Evolutionary conservation across 2,329 filamentous ascomycete species (phyloP), one percentile per base, ranked within the genome.

Genomic region (Arthrobotrys entomopaga): DNA sequence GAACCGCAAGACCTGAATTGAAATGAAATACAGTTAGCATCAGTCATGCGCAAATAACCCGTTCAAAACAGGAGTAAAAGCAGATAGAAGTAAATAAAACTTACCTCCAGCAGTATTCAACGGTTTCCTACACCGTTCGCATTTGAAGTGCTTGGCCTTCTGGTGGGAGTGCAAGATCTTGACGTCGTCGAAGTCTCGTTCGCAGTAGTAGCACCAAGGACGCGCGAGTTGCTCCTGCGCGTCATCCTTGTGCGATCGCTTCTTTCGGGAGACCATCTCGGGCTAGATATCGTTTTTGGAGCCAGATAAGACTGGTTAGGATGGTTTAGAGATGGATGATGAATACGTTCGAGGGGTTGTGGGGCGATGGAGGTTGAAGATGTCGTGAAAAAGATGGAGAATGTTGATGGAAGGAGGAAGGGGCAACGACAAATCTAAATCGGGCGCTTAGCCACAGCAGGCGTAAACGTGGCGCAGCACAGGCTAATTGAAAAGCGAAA

Each of bases 111-210:
- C 93, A 0, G 95, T 99, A 81, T 97, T 97, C 65, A 99, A 83
- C 78, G 93, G 87, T 77, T 95, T 88, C 61, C 89, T 89, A 81
- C 95, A 99, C 83, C 90, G 85, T 79, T 97, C 92, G 83, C 95
- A 99, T 83, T 97, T 97, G 86, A 97, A 98, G 82, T 99, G 95
- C 83, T 98, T 98, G n/a, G 94, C 93, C 82, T 97, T 98, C 81
- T 98, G 95, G 82, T 99, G 95, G 69, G 91, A 93, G 78, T 97
- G 96, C 77, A 99, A 88, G 78, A 98, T 93, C 85, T 97, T 97
- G 53, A 97, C 82, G 82, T 99, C 95, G 82, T 98, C 93, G 81
- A 98, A 99, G 83, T 98, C 94, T 84, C 94, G 91, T 83, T 99
- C 95, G 89, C 95, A 99, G 85, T 99, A 99, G 84, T 97, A 99